A percentile compares a stretch with the other conserved stretches of the same genome.
Evolutionary conservation across 805 yeast genomes (phyloP).

Genomic region (Ogataea salicorniae): DNA sequence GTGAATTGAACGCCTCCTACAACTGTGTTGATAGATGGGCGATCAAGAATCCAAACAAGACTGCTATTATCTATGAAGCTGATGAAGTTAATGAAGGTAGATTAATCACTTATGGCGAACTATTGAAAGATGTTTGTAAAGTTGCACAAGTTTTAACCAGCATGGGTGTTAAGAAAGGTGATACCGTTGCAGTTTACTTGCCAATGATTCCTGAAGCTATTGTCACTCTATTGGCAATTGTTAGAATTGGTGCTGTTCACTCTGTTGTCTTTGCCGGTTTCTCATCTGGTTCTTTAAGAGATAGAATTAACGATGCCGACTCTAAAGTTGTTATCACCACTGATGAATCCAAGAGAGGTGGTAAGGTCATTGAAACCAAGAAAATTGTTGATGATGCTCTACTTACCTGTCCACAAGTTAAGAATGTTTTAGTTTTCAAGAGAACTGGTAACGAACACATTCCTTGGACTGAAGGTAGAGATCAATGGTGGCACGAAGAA

Average conservation of each 20-base stretch:
- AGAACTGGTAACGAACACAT: slow-evolving; percentile 77
- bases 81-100: slow-evolving; percentile 77
- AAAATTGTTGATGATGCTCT: slow-evolving; percentile 94
- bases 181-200: slow-evolving; percentile 90
- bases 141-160: slow-evolving; percentile 78
- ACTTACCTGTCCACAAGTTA: slow-evolving; percentile 64
- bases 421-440: slow-evolving; percentile 79
- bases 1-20: slow-evolving; percentile 80
- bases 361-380: slow-evolving; percentile 86
- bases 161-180: slow-evolving; percentile 88
- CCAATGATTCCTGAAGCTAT: slow-evolving; percentile 98
- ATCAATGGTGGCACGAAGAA: slow-evolving; percentile 95
- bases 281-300: slow-evolving; percentile 86
- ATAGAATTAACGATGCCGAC: slow-evolving; percentile 84
- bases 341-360: slow-evolving; percentile 95
- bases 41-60: slow-evolving; percentile 73
- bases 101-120: slow-evolving; percentile 78
- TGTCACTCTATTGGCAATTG: slow-evolving; percentile 89
- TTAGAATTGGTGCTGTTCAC: slow-evolving; percentile 92
- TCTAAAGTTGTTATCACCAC: slow-evolving; percentile 86
- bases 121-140: slow-evolving; percentile 76
- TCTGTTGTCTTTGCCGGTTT: slow-evolving; percentile 97
- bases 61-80: slow-evolving; percentile 87
- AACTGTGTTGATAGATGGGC: slow-evolving; percentile 98
- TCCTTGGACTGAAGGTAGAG: slow-evolving; percentile 75